Base-by-base conservation (phyloP, 2,329 filamentous ascomycete species). In the Trichoderma breve region DNA sequence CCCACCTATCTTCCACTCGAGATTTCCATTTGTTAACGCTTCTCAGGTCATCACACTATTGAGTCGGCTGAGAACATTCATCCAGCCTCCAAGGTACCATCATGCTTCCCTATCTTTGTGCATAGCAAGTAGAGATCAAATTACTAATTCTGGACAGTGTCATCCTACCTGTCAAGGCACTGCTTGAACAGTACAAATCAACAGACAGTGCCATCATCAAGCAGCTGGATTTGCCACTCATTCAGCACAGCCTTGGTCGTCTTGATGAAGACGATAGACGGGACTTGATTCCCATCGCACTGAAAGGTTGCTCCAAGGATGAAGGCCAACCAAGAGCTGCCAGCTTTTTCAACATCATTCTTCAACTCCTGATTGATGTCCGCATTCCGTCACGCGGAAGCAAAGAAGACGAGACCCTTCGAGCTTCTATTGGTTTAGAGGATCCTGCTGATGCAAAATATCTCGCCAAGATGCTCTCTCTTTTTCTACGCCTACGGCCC, bases 111-210 rank as follows among this genome's bases (percentile, higher is more conserved):
- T 12, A 12, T 14, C 9, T 14, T 57, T 39, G 9, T 43, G 24
- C 30, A 12, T 28, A 4, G 2, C 28, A 9, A 7, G 14, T 21
- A 26, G 39, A 53, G 15, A 7, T 14, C 21, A 30, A 7, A 9
- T 15, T 36, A n/a, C 66, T 73, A 65, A 73, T n/a, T n/a, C 15
- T 32, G 4, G n/a, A 15, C 74, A 87, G 87, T 63, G 90, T 98
- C 74, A 86, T 95, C 69, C 85, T 99, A 6, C 96, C 96, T 0
- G 94, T 98, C 14, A 88, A 89, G n/a, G 89, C 91, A 18, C 86
- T 99, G 21, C 82, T 98, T 70, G 91, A 94, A 76, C 96, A 98
- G 80, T 98, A 97, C 86, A 97, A 97, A 81, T 78, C 93, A 26
- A 89, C 89, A 47, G 86, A 90, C 51, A 91, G 91, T 14, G 85